Conservation (phyloP, 805 yeast species). For the Candida berthetii region DNA sequence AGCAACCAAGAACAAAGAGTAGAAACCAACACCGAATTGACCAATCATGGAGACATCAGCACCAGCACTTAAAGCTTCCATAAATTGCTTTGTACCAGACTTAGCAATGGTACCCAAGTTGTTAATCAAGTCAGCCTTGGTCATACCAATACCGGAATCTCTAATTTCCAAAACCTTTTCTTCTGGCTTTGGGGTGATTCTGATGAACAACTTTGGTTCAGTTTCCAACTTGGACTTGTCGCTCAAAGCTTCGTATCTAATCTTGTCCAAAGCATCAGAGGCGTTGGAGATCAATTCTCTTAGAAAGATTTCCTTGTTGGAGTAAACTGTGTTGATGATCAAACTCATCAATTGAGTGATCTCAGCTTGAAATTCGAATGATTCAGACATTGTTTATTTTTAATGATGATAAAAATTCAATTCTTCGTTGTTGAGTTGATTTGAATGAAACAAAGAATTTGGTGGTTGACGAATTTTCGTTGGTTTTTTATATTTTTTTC, state of each 20-base stretch:
- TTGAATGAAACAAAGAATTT: too few species aligned
- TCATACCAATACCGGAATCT: conserved; percentile 99
- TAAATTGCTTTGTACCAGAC: conserved; percentile 98
- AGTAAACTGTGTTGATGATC: conserved; percentile 99
- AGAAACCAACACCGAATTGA: conserved; percentile 99
- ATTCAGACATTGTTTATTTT: conserved; percentile 54
- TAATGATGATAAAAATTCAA: too few species aligned
- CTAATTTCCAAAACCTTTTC: conserved; percentile 92
- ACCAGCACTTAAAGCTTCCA: conserved; percentile 99
- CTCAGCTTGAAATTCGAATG: conserved; percentile 99
- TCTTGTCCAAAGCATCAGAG: conserved; percentile 98
- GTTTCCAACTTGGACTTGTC: conserved; percentile 89
- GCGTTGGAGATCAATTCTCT: conserved; percentile 99
- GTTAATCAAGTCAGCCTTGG: conserved; percentile 97
- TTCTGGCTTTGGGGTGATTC: conserved; percentile 96
- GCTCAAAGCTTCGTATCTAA: conserved; percentile 92
- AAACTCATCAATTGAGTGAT: conserved; percentile 99
- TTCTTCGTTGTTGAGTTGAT: not conserved
- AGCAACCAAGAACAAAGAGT: conserved; percentile 98
- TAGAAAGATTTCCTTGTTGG: conserved; percentile 97
- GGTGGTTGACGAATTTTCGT: not conserved
- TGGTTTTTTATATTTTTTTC: not conserved
- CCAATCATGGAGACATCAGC: conserved; percentile 99
- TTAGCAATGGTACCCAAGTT: conserved; percentile 99
- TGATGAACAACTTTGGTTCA: conserved; percentile 94